Percentiles rank a stretch among this genome's conserved stretches.
phyloP scores from a whole-genome alignment of 1,139 yeast species.

The Debaryomyces subglobosus region DNA sequence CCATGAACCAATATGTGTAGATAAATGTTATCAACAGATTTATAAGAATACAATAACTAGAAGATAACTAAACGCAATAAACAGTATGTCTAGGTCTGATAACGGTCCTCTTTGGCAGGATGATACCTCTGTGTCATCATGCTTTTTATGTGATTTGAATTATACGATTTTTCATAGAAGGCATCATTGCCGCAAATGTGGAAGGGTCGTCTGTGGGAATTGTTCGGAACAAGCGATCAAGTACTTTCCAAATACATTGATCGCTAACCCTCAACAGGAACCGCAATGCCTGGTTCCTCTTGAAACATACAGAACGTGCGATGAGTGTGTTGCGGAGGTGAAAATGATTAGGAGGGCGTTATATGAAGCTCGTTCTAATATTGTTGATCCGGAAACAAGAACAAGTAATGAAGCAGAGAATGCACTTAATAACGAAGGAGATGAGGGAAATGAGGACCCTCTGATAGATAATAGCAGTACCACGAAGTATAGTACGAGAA shows the following conservation, averaged over 20 bases:
- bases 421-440: neutral
- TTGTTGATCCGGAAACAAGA: neutral
- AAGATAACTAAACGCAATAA: neutral
- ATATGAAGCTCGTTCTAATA: constrained; percentile 17
- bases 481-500: constrained; percentile 28
- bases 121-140: constrained; percentile 61
- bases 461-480: constrained; percentile 20
- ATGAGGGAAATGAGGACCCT: constrained; percentile 1
- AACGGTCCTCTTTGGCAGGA: constrained; percentile 73
- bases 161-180: constrained; percentile 76
- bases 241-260: constrained; percentile 44
- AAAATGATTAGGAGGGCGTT: constrained; percentile 56
- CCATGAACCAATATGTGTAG: neutral
- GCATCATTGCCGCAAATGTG: constrained; percentile 92
- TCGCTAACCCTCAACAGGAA: constrained; percentile 33
- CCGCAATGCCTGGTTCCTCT: constrained; percentile 28
- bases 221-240: constrained; percentile 57
- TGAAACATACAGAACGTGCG: constrained; percentile 65
- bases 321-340: constrained; percentile 66
- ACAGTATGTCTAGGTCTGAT: constrained; percentile 1
- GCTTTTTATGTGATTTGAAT: constrained; percentile 59
- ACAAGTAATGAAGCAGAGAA: neutral
- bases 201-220: constrained; percentile 69
- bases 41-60: neutral
- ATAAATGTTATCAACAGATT: neutral